phyloP scores from a whole-genome alignment of 1,139 yeast genomes.

The Yamadazyma blattariae region DNA sequence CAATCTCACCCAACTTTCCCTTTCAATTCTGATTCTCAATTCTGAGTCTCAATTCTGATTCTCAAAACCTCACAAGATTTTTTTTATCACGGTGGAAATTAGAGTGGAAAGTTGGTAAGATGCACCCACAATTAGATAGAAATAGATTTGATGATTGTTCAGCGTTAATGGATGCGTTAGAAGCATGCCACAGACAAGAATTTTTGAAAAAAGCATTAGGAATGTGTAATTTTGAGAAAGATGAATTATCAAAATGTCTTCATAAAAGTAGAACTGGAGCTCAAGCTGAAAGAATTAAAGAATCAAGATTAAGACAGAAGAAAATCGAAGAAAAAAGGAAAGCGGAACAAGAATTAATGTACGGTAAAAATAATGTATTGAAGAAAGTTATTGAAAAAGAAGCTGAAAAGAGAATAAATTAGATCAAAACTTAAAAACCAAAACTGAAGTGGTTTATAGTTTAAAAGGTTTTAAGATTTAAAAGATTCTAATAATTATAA shows the following conservation, averaged over 20 bases:
- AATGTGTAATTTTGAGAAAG: slow-evolving; percentile 79
- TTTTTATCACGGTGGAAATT: no score
- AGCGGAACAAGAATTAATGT: slow-evolving; percentile 69
- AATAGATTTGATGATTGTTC: slow-evolving; percentile 59
- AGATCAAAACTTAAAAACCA: no score
- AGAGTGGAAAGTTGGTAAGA: no score
- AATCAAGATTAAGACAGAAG: slow-evolving; percentile 56
- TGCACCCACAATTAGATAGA: slow-evolving; percentile 50
- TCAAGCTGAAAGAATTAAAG: slow-evolving; percentile 59
- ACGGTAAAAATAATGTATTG: slow-evolving; percentile 73
- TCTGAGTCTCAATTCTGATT: no score
- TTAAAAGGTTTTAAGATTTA: no score
- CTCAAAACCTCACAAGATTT: no score
- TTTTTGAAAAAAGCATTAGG: slow-evolving; percentile 78
- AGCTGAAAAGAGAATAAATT: slow-evolving; percentile 1
- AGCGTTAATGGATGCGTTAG: slow-evolving; percentile 81
- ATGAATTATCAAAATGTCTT: slow-evolving; percentile 73
- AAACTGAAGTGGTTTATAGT: no score
- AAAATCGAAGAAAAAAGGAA: slow-evolving; percentile 55
- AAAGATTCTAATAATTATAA: no score
- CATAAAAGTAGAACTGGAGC: slow-evolving; percentile 73
- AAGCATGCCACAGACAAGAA: slow-evolving; percentile 79
- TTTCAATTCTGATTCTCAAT: no score
- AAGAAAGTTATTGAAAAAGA: slow-evolving; percentile 54
- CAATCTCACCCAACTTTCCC: no score